phyloP scores from a whole-genome alignment of 2,329 filamentous ascomycete species.

The Torrubiellomyces zombiae region DNA sequence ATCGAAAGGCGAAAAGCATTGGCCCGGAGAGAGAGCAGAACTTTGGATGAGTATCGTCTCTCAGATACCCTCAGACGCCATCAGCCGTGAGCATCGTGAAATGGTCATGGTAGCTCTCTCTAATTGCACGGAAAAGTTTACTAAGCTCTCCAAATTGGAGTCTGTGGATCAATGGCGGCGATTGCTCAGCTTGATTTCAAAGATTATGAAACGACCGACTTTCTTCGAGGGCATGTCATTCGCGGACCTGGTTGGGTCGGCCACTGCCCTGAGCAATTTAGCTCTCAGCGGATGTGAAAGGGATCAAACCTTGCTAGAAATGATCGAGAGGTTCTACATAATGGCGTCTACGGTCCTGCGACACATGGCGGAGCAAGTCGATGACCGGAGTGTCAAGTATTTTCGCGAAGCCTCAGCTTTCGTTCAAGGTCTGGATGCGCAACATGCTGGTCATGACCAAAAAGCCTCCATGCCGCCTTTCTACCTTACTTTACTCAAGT shows the following conservation, averaged over 20 bases:
- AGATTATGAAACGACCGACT: conserved; percentile 32
- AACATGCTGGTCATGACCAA: conserved; percentile 1
- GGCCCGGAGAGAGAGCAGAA: conserved; percentile 13
- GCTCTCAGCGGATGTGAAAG: no score
- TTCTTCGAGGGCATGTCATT: conserved; percentile 32
- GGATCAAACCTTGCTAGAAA: conserved; percentile 14
- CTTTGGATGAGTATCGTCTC: conserved; percentile 17
- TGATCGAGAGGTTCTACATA: conserved; percentile 15
- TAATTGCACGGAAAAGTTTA: conserved; percentile 9
- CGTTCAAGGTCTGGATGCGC: conserved; percentile 9
- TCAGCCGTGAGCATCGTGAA: conserved; percentile 27
- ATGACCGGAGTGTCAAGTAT: conserved; percentile 24
- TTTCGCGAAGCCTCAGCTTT: conserved; percentile 15
- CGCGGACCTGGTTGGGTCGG: conserved; percentile 16
- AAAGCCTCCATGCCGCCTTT: conserved; percentile 10
- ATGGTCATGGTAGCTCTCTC: conserved; percentile 20
- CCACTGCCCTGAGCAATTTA: conserved; percentile 15
- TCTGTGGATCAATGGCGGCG: conserved; percentile 16
- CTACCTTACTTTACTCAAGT: conserved; percentile 19
- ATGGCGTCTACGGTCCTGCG: conserved; percentile 18
- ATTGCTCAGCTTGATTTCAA: conserved; percentile 28
- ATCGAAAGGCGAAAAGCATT: conserved; percentile 13
- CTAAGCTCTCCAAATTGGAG: conserved; percentile 10
- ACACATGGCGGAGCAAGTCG: conserved; percentile 27
- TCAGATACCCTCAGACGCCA: conserved; percentile 18